Evolutionary conservation across 1,284 basidiomycete genomes (phyloP).

Genomic region (Neonothopanus nambi): DNA sequence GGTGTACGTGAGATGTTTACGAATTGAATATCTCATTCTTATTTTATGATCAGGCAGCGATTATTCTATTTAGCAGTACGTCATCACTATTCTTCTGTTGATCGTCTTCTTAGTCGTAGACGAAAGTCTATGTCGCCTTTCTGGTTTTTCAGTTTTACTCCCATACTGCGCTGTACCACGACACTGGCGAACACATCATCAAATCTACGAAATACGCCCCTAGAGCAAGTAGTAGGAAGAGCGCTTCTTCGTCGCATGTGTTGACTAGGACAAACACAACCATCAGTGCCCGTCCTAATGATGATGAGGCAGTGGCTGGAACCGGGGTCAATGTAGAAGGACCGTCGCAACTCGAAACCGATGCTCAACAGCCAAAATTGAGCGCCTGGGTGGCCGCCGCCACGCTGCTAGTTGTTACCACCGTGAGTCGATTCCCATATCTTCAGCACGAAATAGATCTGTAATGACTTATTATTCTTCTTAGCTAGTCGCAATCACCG

Average conservation of each 20-base stretch:
- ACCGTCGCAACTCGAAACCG: too few relatives aligned
- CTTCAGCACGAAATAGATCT: neutral
- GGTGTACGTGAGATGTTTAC: too few relatives aligned
- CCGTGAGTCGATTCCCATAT: neutral
- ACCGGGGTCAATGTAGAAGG: neutral
- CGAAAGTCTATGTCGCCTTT: constrained; percentile 67
- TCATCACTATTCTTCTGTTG: constrained; percentile 9
- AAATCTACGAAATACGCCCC: constrained; percentile 41
- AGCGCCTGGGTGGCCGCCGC: neutral
- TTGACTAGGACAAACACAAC: neutral
- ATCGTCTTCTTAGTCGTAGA: constrained; percentile 5
- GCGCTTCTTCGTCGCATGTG: neutral
- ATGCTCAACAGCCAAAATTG: neutral
- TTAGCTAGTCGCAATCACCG: constrained; percentile 7
- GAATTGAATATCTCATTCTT: constrained; percentile 6
- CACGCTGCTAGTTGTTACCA: neutral
- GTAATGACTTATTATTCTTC: too few relatives aligned
- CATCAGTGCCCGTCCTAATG: neutral
- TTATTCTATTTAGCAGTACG: constrained; percentile 80
- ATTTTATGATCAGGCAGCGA: constrained; percentile 52
- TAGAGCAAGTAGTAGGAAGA: constrained; percentile 10
- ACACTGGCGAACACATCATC: constrained; percentile 37
- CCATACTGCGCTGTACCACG: constrained; percentile 74
- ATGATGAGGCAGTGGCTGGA: neutral
- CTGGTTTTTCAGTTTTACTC: constrained; percentile 89